Conservation (phyloP, 208 protist species). For the Novymonas esmeraldas region DNA sequence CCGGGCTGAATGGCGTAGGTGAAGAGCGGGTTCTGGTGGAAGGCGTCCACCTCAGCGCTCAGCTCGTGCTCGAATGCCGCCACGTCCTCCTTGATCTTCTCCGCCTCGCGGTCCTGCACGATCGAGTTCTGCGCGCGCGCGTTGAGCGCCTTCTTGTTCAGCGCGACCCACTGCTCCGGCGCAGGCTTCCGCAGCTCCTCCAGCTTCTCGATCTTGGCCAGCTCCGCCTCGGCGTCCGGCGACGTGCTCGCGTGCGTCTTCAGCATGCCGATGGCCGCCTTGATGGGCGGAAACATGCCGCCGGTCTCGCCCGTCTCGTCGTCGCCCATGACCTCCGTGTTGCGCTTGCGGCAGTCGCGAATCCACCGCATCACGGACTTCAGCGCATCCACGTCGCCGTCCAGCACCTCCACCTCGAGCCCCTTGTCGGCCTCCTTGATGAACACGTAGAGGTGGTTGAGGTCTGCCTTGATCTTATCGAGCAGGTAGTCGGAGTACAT, state of each 20-base stretch:
- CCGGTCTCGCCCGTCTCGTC: constrained; percentile 84
- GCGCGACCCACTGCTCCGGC: constrained; percentile 89
- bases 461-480: constrained; percentile 85
- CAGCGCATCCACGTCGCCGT: constrained; percentile 89
- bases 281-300: constrained; percentile 93
- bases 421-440: constrained; percentile 93
- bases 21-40: constrained; percentile 89
- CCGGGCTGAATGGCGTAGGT: constrained; percentile 75
- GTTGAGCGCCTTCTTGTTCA: constrained; percentile 94
- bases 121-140: constrained; percentile 93
- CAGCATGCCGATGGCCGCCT: constrained; percentile 91
- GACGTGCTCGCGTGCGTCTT: constrained; percentile 88
- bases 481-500: constrained; percentile 95
- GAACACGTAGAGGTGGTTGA: constrained; percentile 90
- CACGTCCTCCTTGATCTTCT: constrained; percentile 92
- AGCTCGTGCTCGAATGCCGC: constrained; percentile 79
- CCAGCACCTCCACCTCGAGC: constrained; percentile 91
- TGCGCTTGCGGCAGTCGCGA: constrained; percentile 89
- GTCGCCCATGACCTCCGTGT: constrained; percentile 83
- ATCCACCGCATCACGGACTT: constrained; percentile 94
- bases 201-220: constrained; percentile 89
- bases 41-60: constrained; percentile 71
- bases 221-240: constrained; percentile 72
- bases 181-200: constrained; percentile 92
- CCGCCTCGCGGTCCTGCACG: constrained; percentile 91